These are phyloP conservation scores for Leishmania amazonensis DNA, from an alignment of 208 protist species.

Conservation along the genomic window DNA sequence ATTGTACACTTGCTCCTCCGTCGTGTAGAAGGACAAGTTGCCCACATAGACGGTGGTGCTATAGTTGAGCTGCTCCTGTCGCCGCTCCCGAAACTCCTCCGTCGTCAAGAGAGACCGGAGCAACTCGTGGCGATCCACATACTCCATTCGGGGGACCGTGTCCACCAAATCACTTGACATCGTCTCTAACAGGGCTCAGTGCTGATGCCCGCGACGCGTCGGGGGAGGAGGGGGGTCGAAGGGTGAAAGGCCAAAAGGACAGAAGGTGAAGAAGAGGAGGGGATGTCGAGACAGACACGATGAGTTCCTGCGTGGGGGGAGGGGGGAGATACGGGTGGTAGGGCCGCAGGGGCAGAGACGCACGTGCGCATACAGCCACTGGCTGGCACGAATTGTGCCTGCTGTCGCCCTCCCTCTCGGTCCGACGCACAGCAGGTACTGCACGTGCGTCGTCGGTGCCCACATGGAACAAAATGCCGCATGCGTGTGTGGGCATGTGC, in stretches of 20 bases:
- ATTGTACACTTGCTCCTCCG: conserved; percentile 96
- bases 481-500: neutral
- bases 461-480: neutral
- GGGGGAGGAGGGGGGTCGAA: neutral
- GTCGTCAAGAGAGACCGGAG: conserved; percentile 69
- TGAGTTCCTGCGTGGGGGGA: neutral
- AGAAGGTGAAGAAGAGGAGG: neutral
- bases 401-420: neutral
- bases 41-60: conserved; percentile 97
- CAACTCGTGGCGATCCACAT: conserved; percentile 86
- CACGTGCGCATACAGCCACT: neutral
- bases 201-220: neutral
- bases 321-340: neutral
- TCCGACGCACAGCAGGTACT: neutral
- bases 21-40: conserved; percentile 98
- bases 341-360: neutral
- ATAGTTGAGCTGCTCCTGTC: conserved; percentile 71
- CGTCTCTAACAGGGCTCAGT: neutral
- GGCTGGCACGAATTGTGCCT: neutral
- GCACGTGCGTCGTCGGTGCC: neutral
- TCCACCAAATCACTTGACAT: conserved; percentile 79
- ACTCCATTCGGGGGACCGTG: conserved; percentile 64
- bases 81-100: conserved; percentile 63
- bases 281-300: neutral
- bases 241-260: neutral